Conservation (phyloP, 1,284 basidiomycete species). For the Marasmius sp. region DNA sequence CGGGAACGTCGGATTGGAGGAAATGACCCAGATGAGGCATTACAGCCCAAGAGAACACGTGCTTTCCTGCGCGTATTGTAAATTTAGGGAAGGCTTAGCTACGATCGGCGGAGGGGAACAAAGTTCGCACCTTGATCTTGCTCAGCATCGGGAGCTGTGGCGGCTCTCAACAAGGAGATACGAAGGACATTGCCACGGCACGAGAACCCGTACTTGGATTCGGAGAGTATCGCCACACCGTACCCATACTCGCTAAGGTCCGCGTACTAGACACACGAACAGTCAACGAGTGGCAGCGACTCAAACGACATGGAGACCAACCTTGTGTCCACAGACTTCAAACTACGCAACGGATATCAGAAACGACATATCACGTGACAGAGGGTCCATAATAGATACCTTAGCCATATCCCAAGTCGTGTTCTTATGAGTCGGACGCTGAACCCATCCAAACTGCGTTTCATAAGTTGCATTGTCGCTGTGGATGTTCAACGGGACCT, state of each 20-base stretch:
- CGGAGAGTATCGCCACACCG: constrained; percentile 90
- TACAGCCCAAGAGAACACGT: constrained; percentile 87
- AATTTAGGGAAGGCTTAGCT: not conserved
- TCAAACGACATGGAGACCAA: constrained; percentile 12
- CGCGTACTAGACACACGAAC: constrained; percentile 56
- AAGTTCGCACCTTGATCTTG: constrained; percentile 77
- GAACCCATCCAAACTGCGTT: constrained; percentile 90
- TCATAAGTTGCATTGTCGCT: constrained; percentile 87
- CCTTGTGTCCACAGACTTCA: constrained; percentile 58
- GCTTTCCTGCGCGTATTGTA: constrained; percentile 50
- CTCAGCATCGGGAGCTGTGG: constrained; percentile 90
- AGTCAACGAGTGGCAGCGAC: not conserved
- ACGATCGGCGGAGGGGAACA: not conserved
- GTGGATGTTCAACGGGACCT: constrained; percentile 85
- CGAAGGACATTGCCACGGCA: constrained; percentile 81
- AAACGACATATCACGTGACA: not conserved
- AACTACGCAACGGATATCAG: constrained; percentile 31
- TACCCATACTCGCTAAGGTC: constrained; percentile 92
- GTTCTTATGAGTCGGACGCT: constrained; percentile 91
- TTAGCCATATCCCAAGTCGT: constrained; percentile 87
- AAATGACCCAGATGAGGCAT: constrained; percentile 86
- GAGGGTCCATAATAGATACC: constrained; percentile 40
- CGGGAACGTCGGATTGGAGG: constrained; percentile 80
- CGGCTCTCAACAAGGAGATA: constrained; percentile 85
- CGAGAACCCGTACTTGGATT: constrained; percentile 92